phyloP scores from a whole-genome alignment of 345 rosid genomes.

The Ceriops decandra region DNA sequence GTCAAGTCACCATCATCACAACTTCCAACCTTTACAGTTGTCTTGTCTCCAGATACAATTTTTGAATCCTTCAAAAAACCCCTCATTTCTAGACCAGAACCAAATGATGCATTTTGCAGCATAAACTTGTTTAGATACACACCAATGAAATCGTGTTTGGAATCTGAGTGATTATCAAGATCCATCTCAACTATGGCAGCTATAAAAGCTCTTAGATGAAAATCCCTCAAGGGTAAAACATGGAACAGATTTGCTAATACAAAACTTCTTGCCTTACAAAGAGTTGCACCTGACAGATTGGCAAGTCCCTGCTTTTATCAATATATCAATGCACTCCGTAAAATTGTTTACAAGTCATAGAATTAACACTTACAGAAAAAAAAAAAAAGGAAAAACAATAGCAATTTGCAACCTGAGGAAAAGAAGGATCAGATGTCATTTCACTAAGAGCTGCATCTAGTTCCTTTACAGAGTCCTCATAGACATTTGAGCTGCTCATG shows the following conservation, averaged over 20 bases:
- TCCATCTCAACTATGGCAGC: constrained; percentile 53
- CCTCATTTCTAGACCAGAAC: constrained; percentile 12
- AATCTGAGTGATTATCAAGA: constrained; percentile 28
- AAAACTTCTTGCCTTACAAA: constrained; percentile 42
- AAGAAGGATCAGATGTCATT: constrained; percentile 50
- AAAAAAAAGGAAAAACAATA: neutral
- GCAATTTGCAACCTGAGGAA: constrained; percentile 61
- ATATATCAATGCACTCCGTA: neutral
- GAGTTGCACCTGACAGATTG: constrained; percentile 51
- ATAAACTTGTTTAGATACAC: constrained; percentile 35
- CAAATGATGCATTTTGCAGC: constrained; percentile 18
- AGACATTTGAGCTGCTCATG: constrained; percentile 39
- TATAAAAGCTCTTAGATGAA: constrained; percentile 59
- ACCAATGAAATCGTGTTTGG: constrained; percentile 21
- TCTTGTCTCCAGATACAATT: constrained; percentile 2
- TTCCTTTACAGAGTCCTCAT: constrained; percentile 49
- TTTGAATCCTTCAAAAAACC: constrained; percentile 11
- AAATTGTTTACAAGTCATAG: neutral
- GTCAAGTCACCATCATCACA: constrained; percentile 31
- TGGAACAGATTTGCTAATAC: constrained; percentile 43
- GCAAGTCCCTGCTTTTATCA: constrained; percentile 58
- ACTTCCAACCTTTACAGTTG: constrained; percentile 8
- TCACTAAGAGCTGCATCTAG: constrained; percentile 56
- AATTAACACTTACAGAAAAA: no score
- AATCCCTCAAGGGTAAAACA: constrained; percentile 56